A percentile compares a stretch with the other conserved stretches of the same genome.
Evolutionary conservation across 2,329 filamentous ascomycete species (phyloP).

Genomic region (Fonsecaea erecta): DNA sequence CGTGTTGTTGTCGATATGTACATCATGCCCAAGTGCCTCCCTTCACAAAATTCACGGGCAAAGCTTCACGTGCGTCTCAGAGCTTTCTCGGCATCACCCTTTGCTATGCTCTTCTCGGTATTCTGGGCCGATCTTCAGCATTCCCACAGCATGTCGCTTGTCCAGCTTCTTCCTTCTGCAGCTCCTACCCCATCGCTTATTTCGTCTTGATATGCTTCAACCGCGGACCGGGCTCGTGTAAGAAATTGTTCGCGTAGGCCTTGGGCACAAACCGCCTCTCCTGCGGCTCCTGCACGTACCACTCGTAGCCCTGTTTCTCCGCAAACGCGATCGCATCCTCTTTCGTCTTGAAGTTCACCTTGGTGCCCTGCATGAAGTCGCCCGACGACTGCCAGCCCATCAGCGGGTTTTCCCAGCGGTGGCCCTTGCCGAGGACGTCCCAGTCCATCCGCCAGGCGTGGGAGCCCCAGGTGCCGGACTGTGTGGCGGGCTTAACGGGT

Average conservation of each 20-base stretch:
- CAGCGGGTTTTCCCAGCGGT: conserved; percentile 96
- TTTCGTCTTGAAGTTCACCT: conserved; percentile 87
- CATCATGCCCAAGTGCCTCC: not conserved
- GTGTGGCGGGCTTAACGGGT: conserved; percentile 90
- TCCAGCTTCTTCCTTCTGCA: too few relatives aligned
- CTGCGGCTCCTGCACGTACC: conserved; percentile 97
- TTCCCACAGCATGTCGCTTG: not conserved
- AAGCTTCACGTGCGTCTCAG: not conserved
- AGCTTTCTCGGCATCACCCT: not conserved
- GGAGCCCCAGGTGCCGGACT: conserved; percentile 85
- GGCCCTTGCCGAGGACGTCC: conserved; percentile 89
- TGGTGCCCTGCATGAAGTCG: conserved; percentile 92
- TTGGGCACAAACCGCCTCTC: conserved; percentile 83
- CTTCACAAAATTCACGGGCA: not conserved
- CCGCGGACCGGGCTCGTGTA: conserved; percentile 65
- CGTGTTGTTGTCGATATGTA: conserved; percentile 6
- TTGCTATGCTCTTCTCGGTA: not conserved
- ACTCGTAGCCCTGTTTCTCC: conserved; percentile 98
- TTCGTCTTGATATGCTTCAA: conserved; percentile 86
- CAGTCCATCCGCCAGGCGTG: conserved; percentile 97
- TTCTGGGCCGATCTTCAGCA: not conserved
- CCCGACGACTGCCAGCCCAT: conserved; percentile 99
- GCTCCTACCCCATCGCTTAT: conserved; percentile 51
- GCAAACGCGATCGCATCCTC: conserved; percentile 94
- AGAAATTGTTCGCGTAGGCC: conserved; percentile 95